Conservation (phyloP, 805 yeast genomes). For the Starmera caribaea region DNA sequence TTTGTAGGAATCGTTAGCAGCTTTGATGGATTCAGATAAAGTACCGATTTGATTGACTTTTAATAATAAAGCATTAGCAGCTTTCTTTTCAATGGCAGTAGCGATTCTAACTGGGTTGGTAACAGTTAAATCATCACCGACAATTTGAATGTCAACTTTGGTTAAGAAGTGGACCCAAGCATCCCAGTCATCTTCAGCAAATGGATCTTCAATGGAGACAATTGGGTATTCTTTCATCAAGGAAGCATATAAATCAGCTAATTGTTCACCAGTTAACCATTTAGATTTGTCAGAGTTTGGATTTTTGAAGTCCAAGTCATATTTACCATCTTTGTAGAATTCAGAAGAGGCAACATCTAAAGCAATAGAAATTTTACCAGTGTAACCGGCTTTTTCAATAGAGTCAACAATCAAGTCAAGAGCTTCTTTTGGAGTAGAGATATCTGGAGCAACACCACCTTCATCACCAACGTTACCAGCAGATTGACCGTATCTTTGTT, state of each 20-base stretch:
- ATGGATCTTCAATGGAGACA: constrained; percentile 97
- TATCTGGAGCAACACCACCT: constrained; percentile 99
- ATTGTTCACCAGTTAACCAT: constrained; percentile 84
- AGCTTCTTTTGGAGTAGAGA: constrained; percentile 93
- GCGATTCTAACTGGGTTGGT: constrained; percentile 94
- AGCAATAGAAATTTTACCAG: constrained; percentile 86
- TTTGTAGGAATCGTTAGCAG: constrained; percentile 89
- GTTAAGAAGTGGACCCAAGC: constrained; percentile 89
- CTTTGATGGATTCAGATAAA: constrained; percentile 90
- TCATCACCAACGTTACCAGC: constrained; percentile 99
- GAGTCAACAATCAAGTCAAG: constrained; percentile 86
- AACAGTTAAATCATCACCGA: constrained; percentile 97
- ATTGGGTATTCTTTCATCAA: constrained; percentile 90
- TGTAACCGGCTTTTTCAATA: constrained; percentile 91
- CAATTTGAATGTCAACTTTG: constrained; percentile 76
- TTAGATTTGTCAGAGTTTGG: constrained; percentile 84
- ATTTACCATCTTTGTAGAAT: constrained; percentile 93
- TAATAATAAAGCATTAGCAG: constrained; percentile 88
- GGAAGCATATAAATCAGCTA: constrained; percentile 74
- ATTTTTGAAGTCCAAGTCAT: constrained; percentile 98
- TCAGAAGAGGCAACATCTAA: constrained; percentile 96
- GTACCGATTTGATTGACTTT: constrained; percentile 99
- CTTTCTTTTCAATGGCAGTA: constrained; percentile 94
- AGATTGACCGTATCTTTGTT: constrained; percentile 92
- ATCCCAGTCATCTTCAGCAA: constrained; percentile 99